Percentiles rank a stretch among this genome's conserved stretches.
Evolutionary conservation across 2,329 filamentous ascomycete species (phyloP).

Genomic region (Pseudogymnoascus sp.): DNA sequence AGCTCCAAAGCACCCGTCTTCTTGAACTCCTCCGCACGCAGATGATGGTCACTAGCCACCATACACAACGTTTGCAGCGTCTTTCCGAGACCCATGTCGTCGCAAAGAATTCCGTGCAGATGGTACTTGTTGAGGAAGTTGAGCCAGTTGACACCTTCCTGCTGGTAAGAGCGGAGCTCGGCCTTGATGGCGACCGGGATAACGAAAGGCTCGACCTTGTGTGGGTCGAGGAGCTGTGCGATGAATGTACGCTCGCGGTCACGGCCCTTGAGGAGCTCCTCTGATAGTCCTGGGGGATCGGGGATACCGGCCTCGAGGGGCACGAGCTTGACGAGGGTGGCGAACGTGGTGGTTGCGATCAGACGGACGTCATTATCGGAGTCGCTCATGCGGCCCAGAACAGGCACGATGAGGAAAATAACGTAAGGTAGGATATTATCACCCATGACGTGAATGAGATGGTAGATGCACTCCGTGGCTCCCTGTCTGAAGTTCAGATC

Average conservation of each 20-base stretch:
- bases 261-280: constrained; percentile 79
- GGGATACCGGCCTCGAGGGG: constrained; percentile 95
- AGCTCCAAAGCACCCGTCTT: constrained; percentile 74
- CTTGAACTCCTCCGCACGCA: constrained; percentile 82
- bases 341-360: constrained; percentile 93
- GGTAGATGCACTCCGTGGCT: constrained; percentile 90
- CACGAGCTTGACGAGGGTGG: constrained; percentile 92
- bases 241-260: constrained; percentile 96
- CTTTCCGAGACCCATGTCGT: constrained; percentile 98
- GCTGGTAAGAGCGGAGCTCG: constrained; percentile 91
- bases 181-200: constrained; percentile 97
- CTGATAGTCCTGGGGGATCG: constrained; percentile 86
- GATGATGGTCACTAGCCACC: constrained; percentile 93
- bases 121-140: constrained; percentile 98
- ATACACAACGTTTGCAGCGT: constrained; percentile 97
- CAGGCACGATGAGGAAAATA: constrained; percentile 96
- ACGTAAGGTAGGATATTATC: constrained; percentile 94
- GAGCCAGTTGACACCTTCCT: constrained; percentile 98
- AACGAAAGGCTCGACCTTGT: constrained; percentile 89
- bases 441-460: constrained; percentile 97
- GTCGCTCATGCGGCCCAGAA: constrained; percentile 96
- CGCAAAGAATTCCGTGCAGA: constrained; percentile 94
- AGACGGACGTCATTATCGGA: constrained; percentile 93
- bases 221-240: constrained; percentile 88
- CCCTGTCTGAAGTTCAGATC: constrained; percentile 88